Base-by-base conservation (phyloP, 2,329 filamentous ascomycete genomes). In the Ascocoryne sarcoides region DNA sequence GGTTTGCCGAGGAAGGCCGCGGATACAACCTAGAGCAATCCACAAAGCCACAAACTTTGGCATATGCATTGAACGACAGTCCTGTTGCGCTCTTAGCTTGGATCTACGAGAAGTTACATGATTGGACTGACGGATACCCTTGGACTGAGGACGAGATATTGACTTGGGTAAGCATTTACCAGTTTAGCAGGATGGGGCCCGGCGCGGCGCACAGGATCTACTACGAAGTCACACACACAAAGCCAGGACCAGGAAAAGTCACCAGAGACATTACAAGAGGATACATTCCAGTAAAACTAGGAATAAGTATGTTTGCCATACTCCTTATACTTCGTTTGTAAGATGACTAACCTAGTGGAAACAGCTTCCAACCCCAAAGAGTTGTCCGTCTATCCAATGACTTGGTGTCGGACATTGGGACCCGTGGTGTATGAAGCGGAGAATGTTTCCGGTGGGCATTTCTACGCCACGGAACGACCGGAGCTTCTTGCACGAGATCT, bases 31-130 rank as follows among this genome's bases (percentile, higher is more conserved):
- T 67, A 1, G 61, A 73, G 44, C 81, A 86, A 51, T 62, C 64
- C 10, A 87, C 83, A 0, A 79, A 81, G 42, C 84, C 85, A 0
- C 76, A 85, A 37, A 90, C 84, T 0, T 56, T 89, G 0, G 79
- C 79, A 0, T 85, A 84, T 53, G 76, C 68, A 0, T 66, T 89
- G 3, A 68, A 74, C 0, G 83, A 88, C 56, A 79, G 73, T 5
- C 85, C 84, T 0, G 73, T 84, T 0, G 82, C 73, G 0, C 63
- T 87, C 3, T 65, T 90, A 1, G 75, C 82, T 0, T 92, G 85
- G 85, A 78, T 90, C 23, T 84, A 84, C 49, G 85, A 90, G 62
- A 90, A 90, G 57, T 63, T 90, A 28, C 75, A 81, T 49, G 79
- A 84, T 51, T 90, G 84, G 84, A 79, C 78, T 0, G 83, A 89